Evolutionary conservation across 1,139 yeast genomes (phyloP).

Genomic region (Pichia sp.): DNA sequence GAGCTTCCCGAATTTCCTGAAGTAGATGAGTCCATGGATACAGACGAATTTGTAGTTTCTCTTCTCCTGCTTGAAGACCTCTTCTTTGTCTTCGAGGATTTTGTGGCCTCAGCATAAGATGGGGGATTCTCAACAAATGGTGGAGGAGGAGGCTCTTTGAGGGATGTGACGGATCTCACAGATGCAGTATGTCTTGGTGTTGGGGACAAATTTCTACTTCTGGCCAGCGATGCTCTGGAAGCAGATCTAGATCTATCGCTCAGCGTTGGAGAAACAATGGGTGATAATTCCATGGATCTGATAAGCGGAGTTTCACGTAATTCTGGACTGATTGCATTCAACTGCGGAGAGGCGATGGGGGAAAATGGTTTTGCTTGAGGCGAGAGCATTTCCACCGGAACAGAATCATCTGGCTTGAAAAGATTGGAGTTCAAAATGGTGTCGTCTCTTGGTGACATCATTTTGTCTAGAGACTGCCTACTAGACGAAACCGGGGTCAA

Average conservation of each 20-base stretch:
- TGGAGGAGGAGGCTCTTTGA: constrained; percentile 36
- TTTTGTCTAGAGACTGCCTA: constrained; percentile 21
- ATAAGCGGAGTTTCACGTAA: constrained; percentile 18
- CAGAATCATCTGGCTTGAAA: constrained; percentile 48
- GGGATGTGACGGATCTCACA: constrained; percentile 4
- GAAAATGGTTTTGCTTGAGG: constrained; percentile 38
- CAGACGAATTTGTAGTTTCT: constrained; percentile 4
- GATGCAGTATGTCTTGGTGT: not conserved
- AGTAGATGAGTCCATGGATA: constrained; percentile 7
- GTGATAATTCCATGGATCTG: constrained; percentile 17
- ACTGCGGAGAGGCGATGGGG: constrained; percentile 30
- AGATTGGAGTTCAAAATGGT: constrained; percentile 56
- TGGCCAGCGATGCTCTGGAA: constrained; percentile 7
- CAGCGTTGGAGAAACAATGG: constrained; percentile 12
- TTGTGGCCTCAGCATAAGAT: constrained; percentile 34
- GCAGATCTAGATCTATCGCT: constrained; percentile 8
- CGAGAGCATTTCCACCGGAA: constrained; percentile 45
- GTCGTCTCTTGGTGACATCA: constrained; percentile 27
- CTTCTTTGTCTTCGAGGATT: constrained; percentile 13
- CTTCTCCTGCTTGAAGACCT: constrained; percentile 10
- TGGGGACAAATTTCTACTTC: constrained; percentile 10
- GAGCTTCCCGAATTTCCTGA: constrained; percentile 8
- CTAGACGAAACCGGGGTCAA: constrained; percentile 12
- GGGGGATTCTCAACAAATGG: constrained; percentile 30
- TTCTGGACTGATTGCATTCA: constrained; percentile 29